These are phyloP conservation scores for Candida namnaoensis DNA, from an alignment of 805 yeast genomes.

Conservation along the genomic window DNA sequence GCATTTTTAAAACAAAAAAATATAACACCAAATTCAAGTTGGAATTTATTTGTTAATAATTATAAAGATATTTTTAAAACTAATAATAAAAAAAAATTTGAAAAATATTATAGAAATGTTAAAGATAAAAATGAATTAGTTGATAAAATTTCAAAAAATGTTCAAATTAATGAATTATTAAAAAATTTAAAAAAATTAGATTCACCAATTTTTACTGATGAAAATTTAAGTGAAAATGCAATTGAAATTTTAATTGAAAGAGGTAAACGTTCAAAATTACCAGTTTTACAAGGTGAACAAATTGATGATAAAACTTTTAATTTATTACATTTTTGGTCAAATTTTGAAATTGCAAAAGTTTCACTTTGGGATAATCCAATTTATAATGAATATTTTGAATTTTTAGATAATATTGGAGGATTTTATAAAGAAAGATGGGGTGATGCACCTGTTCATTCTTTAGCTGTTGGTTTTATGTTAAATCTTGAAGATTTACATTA, in stretches of 20 bases:
- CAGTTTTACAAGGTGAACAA: constrained; percentile 37
- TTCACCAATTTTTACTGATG: constrained; percentile 7
- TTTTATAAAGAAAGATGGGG: constrained; percentile 95
- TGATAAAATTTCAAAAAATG: constrained; percentile 18
- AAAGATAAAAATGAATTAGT: constrained; percentile 16
- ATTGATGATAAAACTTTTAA: constrained; percentile 65
- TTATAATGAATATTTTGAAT: constrained; percentile 61
- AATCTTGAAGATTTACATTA: constrained; percentile 71
- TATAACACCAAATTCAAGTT: constrained; percentile 49
- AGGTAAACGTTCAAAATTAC: constrained; percentile 21
- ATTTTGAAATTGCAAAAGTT: constrained; percentile 84
- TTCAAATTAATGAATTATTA: constrained; percentile 21
- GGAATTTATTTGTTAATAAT: constrained; percentile 55
- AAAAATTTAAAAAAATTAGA: constrained; percentile 6
- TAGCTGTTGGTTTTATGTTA: constrained; percentile 74
- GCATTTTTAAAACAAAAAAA: constrained; percentile 44
- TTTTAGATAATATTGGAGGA: constrained; percentile 68
- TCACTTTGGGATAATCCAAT: constrained; percentile 59
- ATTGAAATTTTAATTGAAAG: constrained; percentile 29
- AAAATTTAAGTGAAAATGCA: constrained; percentile 20
- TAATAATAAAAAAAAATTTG: constrained; percentile 20
- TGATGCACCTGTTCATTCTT: constrained; percentile 90
- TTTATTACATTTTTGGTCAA: constrained; percentile 86
- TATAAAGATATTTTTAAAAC: constrained; percentile 24
- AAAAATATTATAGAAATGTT: constrained; percentile 17